phyloP scores from a whole-genome alignment of 2,329 filamentous ascomycete genomes.

The Apiospora marii region DNA sequence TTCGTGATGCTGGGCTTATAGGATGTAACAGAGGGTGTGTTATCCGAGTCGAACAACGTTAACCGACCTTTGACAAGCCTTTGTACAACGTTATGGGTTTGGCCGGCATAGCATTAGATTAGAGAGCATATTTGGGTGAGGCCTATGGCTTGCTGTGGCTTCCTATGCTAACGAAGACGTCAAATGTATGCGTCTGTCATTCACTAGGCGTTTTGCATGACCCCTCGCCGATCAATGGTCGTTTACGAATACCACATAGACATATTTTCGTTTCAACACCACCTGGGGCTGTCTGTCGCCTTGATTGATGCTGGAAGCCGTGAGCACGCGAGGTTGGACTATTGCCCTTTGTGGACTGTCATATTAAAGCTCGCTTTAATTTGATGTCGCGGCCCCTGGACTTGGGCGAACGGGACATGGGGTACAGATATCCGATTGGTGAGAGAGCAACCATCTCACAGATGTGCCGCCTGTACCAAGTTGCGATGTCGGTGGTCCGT shows the following conservation, averaged over 20 bases:
- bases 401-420: background rate
- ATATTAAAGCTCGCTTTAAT: background rate
- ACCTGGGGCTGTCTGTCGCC: background rate
- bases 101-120: background rate
- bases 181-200: background rate
- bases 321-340: background rate
- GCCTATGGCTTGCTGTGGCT: background rate
- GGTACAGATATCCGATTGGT: background rate
- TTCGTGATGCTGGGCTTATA: background rate
- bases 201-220: background rate
- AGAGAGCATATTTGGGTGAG: background rate
- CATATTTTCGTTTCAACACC: background rate
- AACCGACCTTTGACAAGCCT: background rate
- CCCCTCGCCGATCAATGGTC: background rate
- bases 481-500: conserved; percentile 16
- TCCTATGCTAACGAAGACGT: background rate
- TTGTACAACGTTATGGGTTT: background rate
- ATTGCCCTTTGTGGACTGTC: background rate
- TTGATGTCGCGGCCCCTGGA: background rate
- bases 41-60: background rate
- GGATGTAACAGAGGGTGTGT: background rate
- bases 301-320: background rate
- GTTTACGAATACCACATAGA: background rate
- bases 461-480: background rate
- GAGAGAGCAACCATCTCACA: conserved; percentile 14